Percentiles rank a stretch among this genome's conserved stretches.
These are phyloP conservation scores for Fusarium subtropicale DNA, from an alignment of 2,329 filamentous ascomycete genomes.

Conservation along the genomic window DNA sequence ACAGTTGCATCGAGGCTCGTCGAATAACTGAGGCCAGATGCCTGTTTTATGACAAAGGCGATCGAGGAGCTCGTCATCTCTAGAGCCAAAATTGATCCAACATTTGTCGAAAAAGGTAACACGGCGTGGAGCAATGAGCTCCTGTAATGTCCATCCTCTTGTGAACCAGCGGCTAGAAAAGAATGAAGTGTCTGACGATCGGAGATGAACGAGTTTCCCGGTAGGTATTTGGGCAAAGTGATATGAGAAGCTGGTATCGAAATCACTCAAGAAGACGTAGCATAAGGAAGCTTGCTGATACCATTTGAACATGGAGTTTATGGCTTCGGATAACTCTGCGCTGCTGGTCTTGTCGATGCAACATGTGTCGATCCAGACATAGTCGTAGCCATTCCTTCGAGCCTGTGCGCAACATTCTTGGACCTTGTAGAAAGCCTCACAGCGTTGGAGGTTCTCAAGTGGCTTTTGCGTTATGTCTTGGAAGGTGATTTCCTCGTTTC, in stretches of 20 bases:
- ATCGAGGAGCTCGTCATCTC: conserved; percentile 31
- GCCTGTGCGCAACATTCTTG: conserved; percentile 32
- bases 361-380: conserved; percentile 49
- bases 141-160: conserved; percentile 47
- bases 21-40: conserved; percentile 37
- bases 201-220: background rate
- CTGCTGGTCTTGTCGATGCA: conserved; percentile 48
- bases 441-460: background rate
- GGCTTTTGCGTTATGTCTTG: conserved; percentile 39
- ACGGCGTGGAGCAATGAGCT: conserved; percentile 47
- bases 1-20: conserved; percentile 36
- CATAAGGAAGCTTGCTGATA: conserved; percentile 43
- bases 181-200: conserved; percentile 16
- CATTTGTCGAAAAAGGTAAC: conserved; percentile 47
- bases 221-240: background rate
- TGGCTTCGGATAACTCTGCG: conserved; percentile 45
- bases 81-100: conserved; percentile 47
- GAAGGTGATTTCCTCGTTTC: conserved; percentile 47
- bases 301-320: conserved; percentile 49
- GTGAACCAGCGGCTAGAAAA: conserved; percentile 41
- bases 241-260: background rate
- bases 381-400: conserved; percentile 8
- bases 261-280: conserved; percentile 46
- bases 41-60: conserved; percentile 34
- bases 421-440: conserved; percentile 39